Base-by-base conservation (phyloP, 305 asterid genomes). In the Solanum hybrid region DNA sequence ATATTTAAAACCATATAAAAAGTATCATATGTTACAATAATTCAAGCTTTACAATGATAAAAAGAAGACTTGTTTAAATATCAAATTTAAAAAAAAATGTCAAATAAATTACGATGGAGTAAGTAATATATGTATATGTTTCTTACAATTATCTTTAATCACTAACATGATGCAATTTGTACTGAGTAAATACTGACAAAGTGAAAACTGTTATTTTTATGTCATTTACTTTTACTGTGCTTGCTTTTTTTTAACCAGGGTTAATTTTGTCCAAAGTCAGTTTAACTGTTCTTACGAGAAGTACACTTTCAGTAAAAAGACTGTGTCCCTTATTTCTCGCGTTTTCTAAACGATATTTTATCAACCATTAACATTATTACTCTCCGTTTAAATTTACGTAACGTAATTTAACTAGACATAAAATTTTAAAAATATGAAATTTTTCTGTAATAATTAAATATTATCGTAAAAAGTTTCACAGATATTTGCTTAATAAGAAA, bases 241-340 rank as follows among this genome's bases (percentile, higher is more conserved):
- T 51, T 51, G 0, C 69, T 6, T 20, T 35, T 69, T 86, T 32
- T 56, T 89, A 82, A 77, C 81, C 38, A 24, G 80, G 93, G 92
- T 88, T 90, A 92, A 89, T 86, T 64, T 20, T 69, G 91, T 90
- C 94, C 76, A 75, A 35, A 84, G 86, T 90, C 91, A 90, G 76
- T 81, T 24, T 29, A 88, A 88, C 89, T 42, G 88, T 56, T 77
- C 86, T 42, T 35, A 27, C 35, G 66, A 87, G 38, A 56, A 46
- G 90, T 81, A 89, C 92, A 64, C 77, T 72, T 76, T 86, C 75
- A 66, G 90, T 88, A 37, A 89, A 88, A 90, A 90, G 90, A 9
- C 75, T 69, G 89, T 90, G 92, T 66, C 89, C 56, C 91, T 56
- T 73, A 82, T 46, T 80, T 91, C 73, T 92, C 93, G 92, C 90